A percentile compares a stretch with the other conserved stretches of the same genome.
phyloP scores from a whole-genome alignment of 2,329 filamentous ascomycete genomes.

The Pyrenophora graminea region DNA sequence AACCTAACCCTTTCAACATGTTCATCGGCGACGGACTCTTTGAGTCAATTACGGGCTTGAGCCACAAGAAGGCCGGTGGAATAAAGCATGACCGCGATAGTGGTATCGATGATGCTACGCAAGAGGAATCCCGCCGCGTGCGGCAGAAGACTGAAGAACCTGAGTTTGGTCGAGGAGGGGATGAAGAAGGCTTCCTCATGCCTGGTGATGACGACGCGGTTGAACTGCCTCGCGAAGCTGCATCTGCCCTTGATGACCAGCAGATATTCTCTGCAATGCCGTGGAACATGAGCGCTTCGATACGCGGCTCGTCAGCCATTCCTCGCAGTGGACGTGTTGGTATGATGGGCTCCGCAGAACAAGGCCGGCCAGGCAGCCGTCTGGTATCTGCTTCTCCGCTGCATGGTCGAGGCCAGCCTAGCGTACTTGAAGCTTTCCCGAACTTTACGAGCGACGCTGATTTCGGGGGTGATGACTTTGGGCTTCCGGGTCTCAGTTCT shows the following conservation, averaged over 20 bases:
- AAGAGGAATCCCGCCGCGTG: constrained; percentile 40
- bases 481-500: constrained; percentile 23
- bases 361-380: constrained; percentile 51
- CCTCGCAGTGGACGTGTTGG: constrained; percentile 50
- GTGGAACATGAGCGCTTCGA: constrained; percentile 66
- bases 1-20: constrained; percentile 57
- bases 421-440: constrained; percentile 33
- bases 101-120: constrained; percentile 40
- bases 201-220: constrained; percentile 59
- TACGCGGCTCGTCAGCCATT: constrained; percentile 55
- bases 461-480: constrained; percentile 28
- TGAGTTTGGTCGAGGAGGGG: constrained; percentile 43
- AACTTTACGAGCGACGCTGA: constrained; percentile 39
- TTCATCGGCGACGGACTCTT: constrained; percentile 64
- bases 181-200: constrained; percentile 40
- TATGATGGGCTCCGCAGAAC: constrained; percentile 42
- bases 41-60: constrained; percentile 51
- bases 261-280: constrained; percentile 68
- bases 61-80: constrained; percentile 26
- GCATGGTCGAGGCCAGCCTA: constrained; percentile 53
- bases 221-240: constrained; percentile 73
- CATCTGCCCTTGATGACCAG: constrained; percentile 68
- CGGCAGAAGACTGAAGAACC: constrained; percentile 39
- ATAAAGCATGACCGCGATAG: constrained; percentile 44
- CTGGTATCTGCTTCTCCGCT: constrained; percentile 66